Percentiles rank a stretch among this genome's conserved stretches.
Evolutionary conservation across 2,329 filamentous ascomycete species (phyloP).

Genomic region (Fusarium subtropicale): DNA sequence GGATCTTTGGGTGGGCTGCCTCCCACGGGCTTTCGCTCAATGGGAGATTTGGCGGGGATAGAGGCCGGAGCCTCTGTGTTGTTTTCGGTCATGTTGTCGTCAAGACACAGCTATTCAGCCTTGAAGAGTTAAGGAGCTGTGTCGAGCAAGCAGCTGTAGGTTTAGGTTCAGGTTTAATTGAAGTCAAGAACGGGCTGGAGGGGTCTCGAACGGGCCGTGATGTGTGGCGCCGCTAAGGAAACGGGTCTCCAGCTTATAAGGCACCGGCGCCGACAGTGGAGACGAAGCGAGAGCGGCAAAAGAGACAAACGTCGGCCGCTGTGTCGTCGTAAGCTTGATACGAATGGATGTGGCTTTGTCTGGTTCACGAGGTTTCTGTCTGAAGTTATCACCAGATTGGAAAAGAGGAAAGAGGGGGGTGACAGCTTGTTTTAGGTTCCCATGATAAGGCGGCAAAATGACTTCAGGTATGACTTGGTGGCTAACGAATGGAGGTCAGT

Average conservation of each 20-base stretch:
- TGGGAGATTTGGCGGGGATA: slow-evolving; percentile 14
- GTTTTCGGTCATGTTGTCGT: slow-evolving; percentile 29
- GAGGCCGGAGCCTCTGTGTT: slow-evolving; percentile 22
- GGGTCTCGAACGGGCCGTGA: slow-evolving; percentile 29
- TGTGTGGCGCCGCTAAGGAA: slow-evolving; percentile 36
- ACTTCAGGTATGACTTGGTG: slow-evolving; percentile 18
- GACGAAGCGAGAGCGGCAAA: slow-evolving; percentile 8
- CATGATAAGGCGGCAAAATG: slow-evolving; percentile 7
- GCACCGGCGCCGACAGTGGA: slow-evolving; percentile 27
- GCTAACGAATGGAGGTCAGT: slow-evolving; percentile 8
- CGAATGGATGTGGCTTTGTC: slow-evolving; percentile 25
- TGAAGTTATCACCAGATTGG: slow-evolving; percentile 25
- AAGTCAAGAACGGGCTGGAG: slow-evolving; percentile 13
- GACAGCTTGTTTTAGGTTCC: slow-evolving; percentile 20
- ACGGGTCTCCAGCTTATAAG: slow-evolving; percentile 39
- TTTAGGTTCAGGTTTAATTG: slow-evolving; percentile 7
- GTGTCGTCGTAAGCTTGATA: slow-evolving; percentile 29
- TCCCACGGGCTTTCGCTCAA: slow-evolving; percentile 23
- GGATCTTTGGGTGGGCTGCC: slow-evolving; percentile 14
- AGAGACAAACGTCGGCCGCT: not conserved
- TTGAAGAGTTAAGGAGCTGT: not conserved
- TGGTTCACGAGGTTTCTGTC: slow-evolving; percentile 8
- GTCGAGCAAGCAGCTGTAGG: slow-evolving; percentile 1
- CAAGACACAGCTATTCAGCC: not conserved
- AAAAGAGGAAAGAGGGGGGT: slow-evolving; percentile 14